These are phyloP conservation scores for Stephanodiscus triporus DNA, from an alignment of 108 stramenopile species.

Conservation along the genomic window DNA sequence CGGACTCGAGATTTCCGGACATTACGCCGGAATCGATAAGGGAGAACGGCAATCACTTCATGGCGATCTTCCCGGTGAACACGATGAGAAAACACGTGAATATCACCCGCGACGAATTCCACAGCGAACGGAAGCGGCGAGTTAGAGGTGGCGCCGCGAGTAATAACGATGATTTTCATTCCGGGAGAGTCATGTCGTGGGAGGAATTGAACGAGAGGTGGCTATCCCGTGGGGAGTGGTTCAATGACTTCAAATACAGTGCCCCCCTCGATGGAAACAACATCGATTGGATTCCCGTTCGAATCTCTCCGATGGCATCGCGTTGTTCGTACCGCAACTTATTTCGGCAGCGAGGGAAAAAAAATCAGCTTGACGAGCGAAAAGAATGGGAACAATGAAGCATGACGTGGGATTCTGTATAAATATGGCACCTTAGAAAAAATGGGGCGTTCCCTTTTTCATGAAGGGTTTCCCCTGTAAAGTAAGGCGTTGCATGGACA, in stretches of 20 bases:
- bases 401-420: too few species aligned
- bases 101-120: neutral
- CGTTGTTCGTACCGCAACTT: too few species aligned
- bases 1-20: constrained; percentile 92
- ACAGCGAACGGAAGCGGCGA: neutral
- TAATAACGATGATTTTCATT: too few species aligned
- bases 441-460: neutral
- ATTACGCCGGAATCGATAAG: constrained; percentile 71
- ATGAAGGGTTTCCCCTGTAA: too few species aligned
- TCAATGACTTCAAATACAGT: constrained; percentile 3
- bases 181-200: neutral
- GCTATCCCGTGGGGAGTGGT: neutral
- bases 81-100: neutral
- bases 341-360: too few species aligned
- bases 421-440: too few species aligned
- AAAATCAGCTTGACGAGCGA: too few species aligned
- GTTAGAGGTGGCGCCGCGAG: neutral
- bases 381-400: too few species aligned
- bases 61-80: constrained; percentile 80
- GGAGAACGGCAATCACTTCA: constrained; percentile 91
- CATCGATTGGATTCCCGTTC: too few species aligned
- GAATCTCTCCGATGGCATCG: too few species aligned
- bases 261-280: neutral
- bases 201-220: neutral
- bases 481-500: too few species aligned